Percentiles rank a stretch among this genome's conserved stretches.
phyloP scores from a whole-genome alignment of 192 early-diverging fungal genomes.

The Backusella parvicylindrica region DNA sequence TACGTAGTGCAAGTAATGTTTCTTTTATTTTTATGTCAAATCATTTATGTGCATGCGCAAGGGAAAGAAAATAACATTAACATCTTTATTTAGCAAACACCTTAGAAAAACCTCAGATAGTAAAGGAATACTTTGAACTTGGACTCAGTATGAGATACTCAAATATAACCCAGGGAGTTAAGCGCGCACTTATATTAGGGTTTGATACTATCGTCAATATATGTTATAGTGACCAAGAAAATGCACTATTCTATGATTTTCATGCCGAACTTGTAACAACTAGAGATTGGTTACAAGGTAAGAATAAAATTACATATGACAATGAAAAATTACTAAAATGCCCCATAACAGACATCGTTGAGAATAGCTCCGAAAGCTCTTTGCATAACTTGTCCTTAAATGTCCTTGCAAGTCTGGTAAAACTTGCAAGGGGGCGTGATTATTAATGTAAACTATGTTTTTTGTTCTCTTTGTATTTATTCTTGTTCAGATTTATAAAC shows the following conservation, averaged over 20 bases:
- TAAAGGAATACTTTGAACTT: constrained; percentile 29
- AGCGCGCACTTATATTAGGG: constrained; percentile 13
- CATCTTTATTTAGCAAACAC: constrained; percentile 14
- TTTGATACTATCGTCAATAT: constrained; percentile 14
- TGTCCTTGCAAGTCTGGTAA: background rate
- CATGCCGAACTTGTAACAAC: background rate
- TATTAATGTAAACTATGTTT: background rate
- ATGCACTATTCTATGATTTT: constrained; percentile 1
- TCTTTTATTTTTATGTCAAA: background rate
- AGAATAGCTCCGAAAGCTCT: background rate
- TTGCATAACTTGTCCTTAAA: background rate
- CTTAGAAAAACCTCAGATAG: constrained; percentile 14
- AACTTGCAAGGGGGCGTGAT: background rate
- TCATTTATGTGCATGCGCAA: too few species aligned
- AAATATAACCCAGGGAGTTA: background rate
- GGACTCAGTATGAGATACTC: constrained; percentile 14
- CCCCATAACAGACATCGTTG: background rate
- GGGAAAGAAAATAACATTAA: background rate
- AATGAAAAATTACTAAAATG: background rate
- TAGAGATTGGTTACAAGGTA: background rate
- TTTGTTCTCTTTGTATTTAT: background rate
- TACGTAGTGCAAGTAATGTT: constrained; percentile 21
- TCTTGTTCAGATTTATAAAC: background rate
- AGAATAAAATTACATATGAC: background rate
- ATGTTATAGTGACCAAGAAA: constrained; percentile 8